Evolutionary conservation across 2,329 filamentous ascomycete genomes (phyloP), one percentile per base, ranked within the genome.

Genomic region (Ustilaginoidea virens): DNA sequence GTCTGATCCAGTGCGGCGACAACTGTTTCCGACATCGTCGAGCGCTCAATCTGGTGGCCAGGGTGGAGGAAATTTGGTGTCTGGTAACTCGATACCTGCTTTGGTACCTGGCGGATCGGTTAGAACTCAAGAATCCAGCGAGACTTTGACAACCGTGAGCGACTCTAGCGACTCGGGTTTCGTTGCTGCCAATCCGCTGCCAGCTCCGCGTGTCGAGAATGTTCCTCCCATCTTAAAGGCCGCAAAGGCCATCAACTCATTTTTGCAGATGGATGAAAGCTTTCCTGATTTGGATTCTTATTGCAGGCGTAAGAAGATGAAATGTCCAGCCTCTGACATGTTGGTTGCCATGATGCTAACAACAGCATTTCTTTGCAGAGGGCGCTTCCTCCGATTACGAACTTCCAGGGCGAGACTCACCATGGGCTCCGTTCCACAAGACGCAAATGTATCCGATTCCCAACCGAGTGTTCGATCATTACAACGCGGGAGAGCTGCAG

Each of bases 311-410:
- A 63, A 65, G 81, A 68, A 30, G 10, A 4, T 10, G 15, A 12
- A 7, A 12, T 14, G 10, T n/a, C 15, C 10, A 24, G 17, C 14
- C 24, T 23, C 22, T 17, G 7, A 27, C n/a, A n/a, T n/a, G n/a
- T n/a, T n/a, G 17, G 16, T 12, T 15, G 31, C 12, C 14, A 28
- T 20, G 5, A 12, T 30, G 11, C 10, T 38, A 32, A 49, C 54
- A 33, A 52, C 39, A n/a, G n/a, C n/a, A n/a, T n/a, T n/a, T n/a
- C 18, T 19, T 5, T 38, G 32, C 42, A 92, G 82, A 86, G 59
- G 85, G 90, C 38, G 75, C 80, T 39, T 93, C 86, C 5, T 87
- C 81, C 44, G 85, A 93, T 39, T 96, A 96, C 57, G 83, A 94
- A 43, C 60, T 92, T 27, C 70, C 80, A 23, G 58, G 61, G 32